Evolutionary conservation across 2,329 filamentous ascomycete species (phyloP).

Genomic region (Lizonia empirigonia): DNA sequence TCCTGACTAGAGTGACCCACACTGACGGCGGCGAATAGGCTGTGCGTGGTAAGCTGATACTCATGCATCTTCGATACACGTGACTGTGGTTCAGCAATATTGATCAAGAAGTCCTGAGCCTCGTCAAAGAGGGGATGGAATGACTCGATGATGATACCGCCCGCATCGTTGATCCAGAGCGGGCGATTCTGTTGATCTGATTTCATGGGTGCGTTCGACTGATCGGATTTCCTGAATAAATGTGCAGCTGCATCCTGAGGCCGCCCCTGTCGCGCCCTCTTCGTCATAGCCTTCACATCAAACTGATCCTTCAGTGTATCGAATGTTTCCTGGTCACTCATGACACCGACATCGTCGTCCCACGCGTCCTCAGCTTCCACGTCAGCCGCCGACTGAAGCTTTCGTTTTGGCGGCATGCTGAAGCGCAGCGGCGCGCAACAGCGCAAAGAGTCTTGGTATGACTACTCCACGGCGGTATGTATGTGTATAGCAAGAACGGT

Average conservation of each 20-base stretch:
- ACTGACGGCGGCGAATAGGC: constrained; percentile 91
- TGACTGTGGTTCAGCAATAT: constrained; percentile 90
- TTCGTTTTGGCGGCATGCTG: constrained; percentile 55
- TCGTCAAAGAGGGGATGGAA: constrained; percentile 87
- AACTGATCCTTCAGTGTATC: constrained; percentile 51
- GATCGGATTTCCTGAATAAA: constrained; percentile 70
- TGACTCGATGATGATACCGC: constrained; percentile 89
- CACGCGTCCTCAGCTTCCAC: constrained; percentile 60
- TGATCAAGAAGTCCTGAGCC: constrained; percentile 93
- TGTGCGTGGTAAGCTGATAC: constrained; percentile 89
- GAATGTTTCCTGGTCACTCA: constrained; percentile 56
- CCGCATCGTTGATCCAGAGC: constrained; percentile 89
- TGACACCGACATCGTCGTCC: constrained; percentile 55
- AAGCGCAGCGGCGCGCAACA: constrained; percentile 3
- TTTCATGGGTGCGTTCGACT: constrained; percentile 81
- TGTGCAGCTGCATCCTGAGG: constrained; percentile 60
- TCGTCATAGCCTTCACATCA: constrained; percentile 43
- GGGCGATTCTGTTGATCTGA: constrained; percentile 88
- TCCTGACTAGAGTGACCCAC: constrained; percentile 89
- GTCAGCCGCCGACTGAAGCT: constrained; percentile 41
- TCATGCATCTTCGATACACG: constrained; percentile 91
- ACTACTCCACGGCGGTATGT: constrained; percentile 41
- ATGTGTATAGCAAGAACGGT: neutral
- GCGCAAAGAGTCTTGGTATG: constrained; percentile 23
- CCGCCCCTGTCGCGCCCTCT: constrained; percentile 32